Base-by-base conservation (phyloP, 768 basidiomycete genomes). In the Pisolithus albus region DNA sequence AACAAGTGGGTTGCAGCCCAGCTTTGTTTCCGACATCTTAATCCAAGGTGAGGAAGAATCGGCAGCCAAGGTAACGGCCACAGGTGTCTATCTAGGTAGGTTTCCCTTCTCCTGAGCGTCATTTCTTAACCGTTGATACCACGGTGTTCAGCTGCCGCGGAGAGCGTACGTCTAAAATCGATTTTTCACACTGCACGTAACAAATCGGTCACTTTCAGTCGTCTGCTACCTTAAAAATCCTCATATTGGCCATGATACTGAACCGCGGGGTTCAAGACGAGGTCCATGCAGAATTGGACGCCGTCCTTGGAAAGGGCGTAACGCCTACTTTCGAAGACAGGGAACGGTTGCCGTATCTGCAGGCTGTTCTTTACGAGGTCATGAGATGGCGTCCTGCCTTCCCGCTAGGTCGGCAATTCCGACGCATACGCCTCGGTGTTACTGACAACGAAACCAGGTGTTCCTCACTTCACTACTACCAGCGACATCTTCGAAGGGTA, bases 301-400 rank as follows among this genome's bases (percentile, higher is more conserved):
- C 42, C 10, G 47, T 52, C n/a, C 6, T 46, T 13, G 43, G 54
- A 16, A 39, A 18, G 19, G 43, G 18, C n/a, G 26, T 16, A 26
- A 8, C 46, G 23, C 52, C 54, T 1, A 24, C 30, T 11, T 53
- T 53, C 7, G 16, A 38, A n/a, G 47, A 53, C 16, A 30, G 24
- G 16, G 23, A 24, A 15, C 30, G 36, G 3, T 46, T 50, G 47
- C 34, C 48, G 2, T 56, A 56, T 36, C 18, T 56, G 30, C 18
- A 56, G n/a, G 51, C 54, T 13, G 37, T 56, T 11, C 18, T 56
- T 7, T 42, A 42, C 7, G 54, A 56, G 30, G 38, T 47, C 16
- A 28, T 52, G 46, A 48, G 47, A 44, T 56, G 54, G 51, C 28
- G 36, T 18, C 34, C 42, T 7, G 24, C 43, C 19, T 13, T 37